These are phyloP conservation scores for Alternaria sp. DNA, from an alignment of 2,329 filamentous ascomycete species.

Conservation along the genomic window DNA sequence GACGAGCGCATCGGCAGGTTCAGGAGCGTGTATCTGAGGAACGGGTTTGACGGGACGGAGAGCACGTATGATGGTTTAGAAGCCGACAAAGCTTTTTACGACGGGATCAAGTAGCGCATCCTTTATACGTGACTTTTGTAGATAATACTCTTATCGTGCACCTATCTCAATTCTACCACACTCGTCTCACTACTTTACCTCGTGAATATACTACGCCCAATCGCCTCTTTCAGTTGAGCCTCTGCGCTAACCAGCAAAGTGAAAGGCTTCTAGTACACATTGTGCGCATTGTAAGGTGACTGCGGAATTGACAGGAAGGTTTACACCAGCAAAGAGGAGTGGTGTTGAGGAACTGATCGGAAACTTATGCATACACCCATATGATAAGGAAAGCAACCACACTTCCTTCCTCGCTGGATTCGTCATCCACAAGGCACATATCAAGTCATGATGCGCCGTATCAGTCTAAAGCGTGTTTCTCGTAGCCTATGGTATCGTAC, in stretches of 20 bases:
- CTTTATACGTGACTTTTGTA: not conserved
- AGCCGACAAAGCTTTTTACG: not conserved
- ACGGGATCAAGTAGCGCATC: not conserved
- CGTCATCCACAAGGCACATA: not conserved
- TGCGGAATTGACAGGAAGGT: not conserved
- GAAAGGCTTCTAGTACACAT: not conserved
- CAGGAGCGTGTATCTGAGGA: conserved; percentile 29
- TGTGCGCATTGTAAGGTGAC: not conserved
- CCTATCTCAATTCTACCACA: not conserved
- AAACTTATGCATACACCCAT: not conserved
- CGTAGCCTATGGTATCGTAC: not conserved
- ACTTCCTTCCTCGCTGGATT: not conserved
- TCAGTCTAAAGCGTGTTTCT: not conserved
- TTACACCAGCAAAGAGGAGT: not conserved
- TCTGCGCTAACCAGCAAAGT: not conserved
- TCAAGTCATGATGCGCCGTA: not conserved
- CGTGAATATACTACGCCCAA: not conserved
- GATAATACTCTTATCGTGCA: not conserved
- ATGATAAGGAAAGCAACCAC: not conserved
- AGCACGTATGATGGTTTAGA: not conserved
- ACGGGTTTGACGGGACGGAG: conserved; percentile 27
- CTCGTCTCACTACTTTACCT: not conserved
- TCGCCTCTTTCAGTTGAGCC: not conserved
- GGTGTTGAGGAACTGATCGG: not conserved
- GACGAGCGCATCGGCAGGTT: conserved; percentile 26